Conservation (phyloP, 140 eudicot genomes). For the Stevia rebaudiana region DNA sequence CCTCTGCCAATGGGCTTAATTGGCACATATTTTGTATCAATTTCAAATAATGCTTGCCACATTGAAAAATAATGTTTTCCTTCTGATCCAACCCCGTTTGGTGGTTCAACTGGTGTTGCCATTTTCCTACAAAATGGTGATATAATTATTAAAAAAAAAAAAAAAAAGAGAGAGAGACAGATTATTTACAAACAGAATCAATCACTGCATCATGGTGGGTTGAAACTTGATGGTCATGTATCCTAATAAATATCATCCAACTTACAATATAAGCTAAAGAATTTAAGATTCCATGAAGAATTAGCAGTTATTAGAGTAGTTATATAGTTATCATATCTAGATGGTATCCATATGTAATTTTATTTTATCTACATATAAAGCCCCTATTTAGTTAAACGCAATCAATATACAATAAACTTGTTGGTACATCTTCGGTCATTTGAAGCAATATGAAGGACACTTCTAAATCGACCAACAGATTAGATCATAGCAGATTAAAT, state of each 20-base stretch:
- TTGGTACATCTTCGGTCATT: not conserved
- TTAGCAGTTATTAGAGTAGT: not conserved
- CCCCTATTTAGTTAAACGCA: too few relatives aligned
- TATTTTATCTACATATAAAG: too few relatives aligned
- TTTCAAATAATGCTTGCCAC: slow-evolving; percentile 76
- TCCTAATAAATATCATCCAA: slow-evolving; percentile 8
- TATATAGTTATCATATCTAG: too few relatives aligned
- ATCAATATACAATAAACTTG: too few relatives aligned
- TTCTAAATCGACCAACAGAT: not conserved
- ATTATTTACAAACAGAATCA: not conserved
- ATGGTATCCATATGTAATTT: too few relatives aligned
- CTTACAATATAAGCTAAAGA: not conserved
- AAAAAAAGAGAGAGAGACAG: not conserved
- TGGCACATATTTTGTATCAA: slow-evolving; percentile 65
- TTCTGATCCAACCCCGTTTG: slow-evolving; percentile 47
- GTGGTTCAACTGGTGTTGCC: slow-evolving; percentile 89
- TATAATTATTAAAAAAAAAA: too few relatives aligned
- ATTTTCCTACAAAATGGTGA: slow-evolving; percentile 26
- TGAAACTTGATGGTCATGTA: not conserved
- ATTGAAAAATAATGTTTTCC: slow-evolving; percentile 68
- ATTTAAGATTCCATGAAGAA: not conserved
- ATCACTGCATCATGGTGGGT: not conserved
- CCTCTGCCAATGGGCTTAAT: slow-evolving; percentile 79
- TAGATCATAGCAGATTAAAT: too few relatives aligned
- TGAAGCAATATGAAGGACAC: not conserved